These are phyloP conservation scores for Dendrobium huoshanense DNA, from an alignment of 106 monocot species.

Conservation along the genomic window DNA sequence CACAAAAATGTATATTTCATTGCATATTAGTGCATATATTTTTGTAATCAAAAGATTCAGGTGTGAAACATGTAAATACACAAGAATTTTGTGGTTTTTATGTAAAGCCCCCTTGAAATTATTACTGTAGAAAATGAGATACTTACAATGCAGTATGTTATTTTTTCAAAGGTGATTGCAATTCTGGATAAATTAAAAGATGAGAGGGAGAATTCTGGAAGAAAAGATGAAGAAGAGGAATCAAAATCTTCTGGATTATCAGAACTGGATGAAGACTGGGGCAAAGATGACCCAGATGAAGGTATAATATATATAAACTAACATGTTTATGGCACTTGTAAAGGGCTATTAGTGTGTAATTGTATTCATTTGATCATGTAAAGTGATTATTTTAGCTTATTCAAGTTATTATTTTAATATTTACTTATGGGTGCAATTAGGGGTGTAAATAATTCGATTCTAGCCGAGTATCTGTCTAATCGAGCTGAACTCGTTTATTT, in stretches of 20 bases:
- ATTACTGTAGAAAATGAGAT: neutral
- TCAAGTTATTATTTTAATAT: too few species aligned
- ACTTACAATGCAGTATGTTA: neutral
- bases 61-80: too few species aligned
- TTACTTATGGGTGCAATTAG: too few species aligned
- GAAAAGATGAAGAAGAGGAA: slow-evolving; percentile 5
- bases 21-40: too few species aligned
- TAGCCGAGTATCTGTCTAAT: too few species aligned
- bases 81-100: too few species aligned
- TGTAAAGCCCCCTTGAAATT: neutral
- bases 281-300: slow-evolving; percentile 23
- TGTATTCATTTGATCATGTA: neutral
- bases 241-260: slow-evolving; percentile 7
- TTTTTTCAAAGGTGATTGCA: slow-evolving; percentile 28
- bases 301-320: slow-evolving; percentile 32
- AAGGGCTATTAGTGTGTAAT: neutral
- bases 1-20: too few species aligned
- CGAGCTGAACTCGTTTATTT: too few species aligned
- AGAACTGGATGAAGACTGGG: slow-evolving; percentile 15
- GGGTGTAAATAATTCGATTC: too few species aligned
- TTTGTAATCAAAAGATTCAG: too few species aligned
- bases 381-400: too few species aligned
- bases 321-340: neutral
- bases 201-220: slow-evolving; percentile 25
- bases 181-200: slow-evolving; percentile 39